A percentile compares a stretch with the other conserved stretches of the same genome.
These are phyloP conservation scores for Rhipidocladum racemiflorum DNA, from an alignment of 176 grass and related monocot genomes.

Conservation along the genomic window DNA sequence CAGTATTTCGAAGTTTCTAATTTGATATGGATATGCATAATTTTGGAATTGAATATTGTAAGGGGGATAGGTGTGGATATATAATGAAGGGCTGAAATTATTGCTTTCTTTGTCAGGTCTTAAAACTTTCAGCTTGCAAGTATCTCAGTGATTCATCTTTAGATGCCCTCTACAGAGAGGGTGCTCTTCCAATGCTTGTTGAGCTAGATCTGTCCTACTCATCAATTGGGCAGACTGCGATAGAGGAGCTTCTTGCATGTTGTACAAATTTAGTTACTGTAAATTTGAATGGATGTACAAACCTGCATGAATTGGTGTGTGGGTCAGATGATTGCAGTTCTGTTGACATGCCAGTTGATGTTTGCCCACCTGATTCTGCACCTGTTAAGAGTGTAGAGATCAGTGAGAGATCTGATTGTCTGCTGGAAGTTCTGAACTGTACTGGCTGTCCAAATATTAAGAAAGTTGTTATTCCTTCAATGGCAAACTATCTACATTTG, in stretches of 20 bases:
- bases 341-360: slow-evolving; percentile 50
- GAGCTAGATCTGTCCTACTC: slow-evolving; percentile 98
- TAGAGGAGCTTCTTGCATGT: slow-evolving; percentile 63
- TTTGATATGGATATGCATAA: neutral
- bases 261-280: slow-evolving; percentile 86
- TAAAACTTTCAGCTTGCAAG: slow-evolving; percentile 98
- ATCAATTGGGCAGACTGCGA: slow-evolving; percentile 76
- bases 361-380: slow-evolving; percentile 29
- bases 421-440: slow-evolving; percentile 87
- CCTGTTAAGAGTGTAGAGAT: slow-evolving; percentile 22
- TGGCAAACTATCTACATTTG: slow-evolving; percentile 59
- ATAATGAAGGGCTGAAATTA: neutral
- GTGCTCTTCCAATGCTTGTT: slow-evolving; percentile 70
- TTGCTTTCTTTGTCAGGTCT: slow-evolving; percentile 41
- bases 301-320: slow-evolving; percentile 83
- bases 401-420: slow-evolving; percentile 36
- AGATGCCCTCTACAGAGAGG: slow-evolving; percentile 74
- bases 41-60: neutral
- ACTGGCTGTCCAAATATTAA: slow-evolving; percentile 93
- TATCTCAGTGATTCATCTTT: slow-evolving; percentile 75
- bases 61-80: neutral
- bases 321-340: slow-evolving; percentile 37
- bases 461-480: slow-evolving; percentile 77
- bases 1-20: neutral
- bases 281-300: slow-evolving; percentile 90